phyloP scores from a whole-genome alignment of 2,329 filamentous ascomycete species.

The Metarhizium anisopliae region DNA sequence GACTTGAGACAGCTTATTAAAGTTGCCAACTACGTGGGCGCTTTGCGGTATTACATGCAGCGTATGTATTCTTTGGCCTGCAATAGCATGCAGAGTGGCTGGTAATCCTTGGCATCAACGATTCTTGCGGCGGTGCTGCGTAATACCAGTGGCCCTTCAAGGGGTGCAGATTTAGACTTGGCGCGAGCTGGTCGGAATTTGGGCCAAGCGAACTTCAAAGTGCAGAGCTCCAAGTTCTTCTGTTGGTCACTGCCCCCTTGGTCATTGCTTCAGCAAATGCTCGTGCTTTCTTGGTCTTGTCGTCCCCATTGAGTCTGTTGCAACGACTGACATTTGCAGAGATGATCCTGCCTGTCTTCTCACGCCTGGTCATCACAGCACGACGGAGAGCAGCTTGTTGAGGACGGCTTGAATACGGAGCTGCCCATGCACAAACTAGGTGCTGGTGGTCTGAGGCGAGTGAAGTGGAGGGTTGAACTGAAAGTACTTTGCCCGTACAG shows the following conservation, averaged over 20 bases:
- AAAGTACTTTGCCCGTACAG: background rate
- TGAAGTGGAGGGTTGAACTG: background rate
- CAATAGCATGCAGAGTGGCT: background rate
- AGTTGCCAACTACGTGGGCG: background rate
- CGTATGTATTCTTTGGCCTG: background rate
- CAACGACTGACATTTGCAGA: background rate
- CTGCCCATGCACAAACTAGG: no score
- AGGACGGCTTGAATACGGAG: no score
- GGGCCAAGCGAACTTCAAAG: background rate
- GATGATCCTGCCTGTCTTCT: background rate
- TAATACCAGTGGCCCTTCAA: background rate
- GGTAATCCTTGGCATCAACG: background rate
- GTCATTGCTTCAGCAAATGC: background rate
- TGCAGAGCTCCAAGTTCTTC: background rate
- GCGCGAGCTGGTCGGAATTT: background rate
- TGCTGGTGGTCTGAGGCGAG: no score
- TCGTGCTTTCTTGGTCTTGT: background rate
- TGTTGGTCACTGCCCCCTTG: background rate
- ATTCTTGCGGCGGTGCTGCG: background rate
- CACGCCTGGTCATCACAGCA: background rate
- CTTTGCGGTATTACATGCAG: no score
- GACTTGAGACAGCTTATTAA: no score
- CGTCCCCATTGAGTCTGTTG: background rate
- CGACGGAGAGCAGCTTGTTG: no score
- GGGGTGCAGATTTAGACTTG: background rate